Evolutionary conservation across 1,139 yeast species (phyloP).

Genomic region (Blastobotrys buckinghamii): DNA sequence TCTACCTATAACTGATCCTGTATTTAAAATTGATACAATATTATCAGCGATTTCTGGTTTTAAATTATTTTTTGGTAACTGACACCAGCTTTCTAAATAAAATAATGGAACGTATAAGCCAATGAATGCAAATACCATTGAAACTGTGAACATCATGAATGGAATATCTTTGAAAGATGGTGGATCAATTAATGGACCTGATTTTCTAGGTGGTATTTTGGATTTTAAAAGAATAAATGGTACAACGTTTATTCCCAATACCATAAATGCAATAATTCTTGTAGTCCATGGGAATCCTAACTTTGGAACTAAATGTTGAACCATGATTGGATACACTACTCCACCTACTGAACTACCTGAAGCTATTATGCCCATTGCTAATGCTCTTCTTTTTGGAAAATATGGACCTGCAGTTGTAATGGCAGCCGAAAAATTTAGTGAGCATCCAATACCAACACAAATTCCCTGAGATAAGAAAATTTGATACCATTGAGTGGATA

Average conservation of each 20-base stretch:
- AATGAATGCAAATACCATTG: conserved; percentile 30
- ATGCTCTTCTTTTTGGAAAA: conserved; percentile 48
- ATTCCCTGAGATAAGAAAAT: conserved; percentile 51
- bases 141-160: conserved; percentile 21
- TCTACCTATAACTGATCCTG: conserved; percentile 45
- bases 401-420: conserved; percentile 37
- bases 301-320: conserved; percentile 33
- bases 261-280: conserved; percentile 42
- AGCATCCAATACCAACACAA: conserved; percentile 46
- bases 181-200: conserved; percentile 18
- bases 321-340: conserved; percentile 44
- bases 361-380: conserved; percentile 53
- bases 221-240: too few species aligned
- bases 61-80: conserved; percentile 35
- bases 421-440: conserved; percentile 25
- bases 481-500: conserved; percentile 46
- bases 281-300: conserved; percentile 52
- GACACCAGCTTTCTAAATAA: conserved; percentile 36
- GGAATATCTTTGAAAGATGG: conserved; percentile 19
- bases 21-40: conserved; percentile 45
- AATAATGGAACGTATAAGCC: conserved; percentile 38
- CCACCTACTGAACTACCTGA: conserved; percentile 65
- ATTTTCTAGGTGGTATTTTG: conserved; percentile 29
- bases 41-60: conserved; percentile 24
- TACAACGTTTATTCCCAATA: too few species aligned